phyloP scores from a whole-genome alignment of 495 filamentous ascomycete species.

The Penicillium parvum region DNA sequence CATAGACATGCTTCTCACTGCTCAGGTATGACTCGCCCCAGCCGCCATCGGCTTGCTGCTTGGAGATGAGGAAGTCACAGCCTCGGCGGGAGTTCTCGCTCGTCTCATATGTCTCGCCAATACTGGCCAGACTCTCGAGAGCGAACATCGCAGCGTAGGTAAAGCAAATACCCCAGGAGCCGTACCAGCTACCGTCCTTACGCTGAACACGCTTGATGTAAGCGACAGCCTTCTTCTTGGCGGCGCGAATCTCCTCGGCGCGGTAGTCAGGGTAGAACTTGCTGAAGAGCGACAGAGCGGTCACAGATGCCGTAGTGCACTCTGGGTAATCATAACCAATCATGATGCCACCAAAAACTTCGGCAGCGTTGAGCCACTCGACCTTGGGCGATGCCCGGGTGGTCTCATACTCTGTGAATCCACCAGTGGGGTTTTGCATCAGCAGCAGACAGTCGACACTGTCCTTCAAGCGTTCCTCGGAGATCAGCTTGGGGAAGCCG shows the following conservation, averaged over 20 bases:
- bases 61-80: conserved; percentile 78
- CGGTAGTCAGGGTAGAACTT: conserved; percentile 79
- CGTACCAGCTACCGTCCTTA: conserved; percentile 90
- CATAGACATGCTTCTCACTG: conserved; percentile 58
- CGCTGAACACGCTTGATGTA: conserved; percentile 80
- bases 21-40: conserved; percentile 95
- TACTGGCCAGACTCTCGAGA: conserved; percentile 73
- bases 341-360: conserved; percentile 97
- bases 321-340: conserved; percentile 97
- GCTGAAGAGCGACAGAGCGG: conserved; percentile 75
- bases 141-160: conserved; percentile 97
- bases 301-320: conserved; percentile 95
- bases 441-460: conserved; percentile 86
- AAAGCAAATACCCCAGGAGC: conserved; percentile 96
- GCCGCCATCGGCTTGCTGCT: conserved; percentile 83
- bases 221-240: conserved; percentile 63
- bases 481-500: conserved; percentile 69
- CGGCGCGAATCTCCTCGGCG: conserved; percentile 63
- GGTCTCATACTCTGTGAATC: conserved; percentile 86
- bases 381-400: conserved; percentile 70
- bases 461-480: conserved; percentile 72
- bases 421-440: conserved; percentile 86
- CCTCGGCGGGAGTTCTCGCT: conserved; percentile 65
- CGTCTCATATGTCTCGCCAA: conserved; percentile 76
- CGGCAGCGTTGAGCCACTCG: conserved; percentile 87